These are phyloP conservation scores for Jackrogersella minutella DNA, from an alignment of 495 filamentous ascomycete genomes.

Conservation along the genomic window DNA sequence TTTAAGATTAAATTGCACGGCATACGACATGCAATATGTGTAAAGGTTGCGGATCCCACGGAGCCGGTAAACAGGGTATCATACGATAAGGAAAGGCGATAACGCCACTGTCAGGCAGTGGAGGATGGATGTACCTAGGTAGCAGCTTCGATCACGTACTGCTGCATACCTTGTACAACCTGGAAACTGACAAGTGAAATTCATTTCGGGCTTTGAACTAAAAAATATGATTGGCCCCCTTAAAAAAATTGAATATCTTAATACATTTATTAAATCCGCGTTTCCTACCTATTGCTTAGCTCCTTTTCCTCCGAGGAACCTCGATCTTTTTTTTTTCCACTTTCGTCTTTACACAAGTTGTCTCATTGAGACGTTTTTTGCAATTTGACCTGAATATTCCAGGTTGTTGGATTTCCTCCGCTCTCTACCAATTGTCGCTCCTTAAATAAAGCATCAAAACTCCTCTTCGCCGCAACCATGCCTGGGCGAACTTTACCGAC, in stretches of 20 bases:
- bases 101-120: constrained; percentile 45
- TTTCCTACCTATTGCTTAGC: constrained; percentile 24
- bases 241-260: constrained; percentile 24
- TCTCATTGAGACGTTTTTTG: constrained; percentile 3
- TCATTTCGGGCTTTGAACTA: constrained; percentile 7
- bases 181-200: not conserved
- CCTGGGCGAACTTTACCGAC: constrained; percentile 74
- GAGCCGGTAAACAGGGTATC: constrained; percentile 33
- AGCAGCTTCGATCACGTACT: constrained; percentile 11
- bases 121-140: too few species aligned
- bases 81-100: constrained; percentile 45
- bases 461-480: constrained; percentile 41
- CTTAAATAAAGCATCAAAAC: constrained; percentile 5
- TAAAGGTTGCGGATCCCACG: constrained; percentile 21
- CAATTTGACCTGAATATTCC: not conserved
- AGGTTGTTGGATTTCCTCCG: not conserved
- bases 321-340: constrained; percentile 1
- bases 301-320: constrained; percentile 21
- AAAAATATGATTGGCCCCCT: constrained; percentile 32
- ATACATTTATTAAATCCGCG: constrained; percentile 34
- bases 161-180: constrained; percentile 8
- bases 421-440: constrained; percentile 7
- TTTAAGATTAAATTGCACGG: constrained; percentile 4
- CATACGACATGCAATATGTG: constrained; percentile 15
- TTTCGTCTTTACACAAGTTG: constrained; percentile 10